Conservation (phyloP, 2,329 filamentous ascomycete species). For the Sporothrix globosa region DNA sequence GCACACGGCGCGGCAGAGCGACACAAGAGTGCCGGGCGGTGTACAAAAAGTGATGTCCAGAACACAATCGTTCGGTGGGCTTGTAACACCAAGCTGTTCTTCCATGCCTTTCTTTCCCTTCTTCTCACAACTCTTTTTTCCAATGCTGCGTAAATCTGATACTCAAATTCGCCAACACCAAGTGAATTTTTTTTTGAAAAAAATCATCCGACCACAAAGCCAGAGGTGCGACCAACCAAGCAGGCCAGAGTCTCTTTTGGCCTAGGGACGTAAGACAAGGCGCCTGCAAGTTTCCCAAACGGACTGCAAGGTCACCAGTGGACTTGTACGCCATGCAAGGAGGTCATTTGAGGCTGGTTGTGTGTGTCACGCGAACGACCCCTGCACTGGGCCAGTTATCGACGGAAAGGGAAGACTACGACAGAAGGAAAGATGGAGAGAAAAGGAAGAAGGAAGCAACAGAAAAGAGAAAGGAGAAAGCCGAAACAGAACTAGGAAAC, state of each 20-base stretch:
- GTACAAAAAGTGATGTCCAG: neutral
- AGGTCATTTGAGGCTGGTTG: neutral
- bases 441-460: neutral
- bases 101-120: neutral
- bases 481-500: neutral
- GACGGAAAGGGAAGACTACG: neutral
- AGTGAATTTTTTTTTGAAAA: neutral
- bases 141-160: slow-evolving; percentile 5
- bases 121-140: neutral
- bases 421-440: neutral
- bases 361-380: neutral
- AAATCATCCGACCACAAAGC: neutral
- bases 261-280: slow-evolving; percentile 7
- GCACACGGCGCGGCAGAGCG: neutral
- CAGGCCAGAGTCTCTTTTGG: neutral
- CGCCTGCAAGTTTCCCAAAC: neutral
- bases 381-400: neutral
- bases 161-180: neutral
- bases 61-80: slow-evolving; percentile 1
- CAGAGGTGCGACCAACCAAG: slow-evolving; percentile 17
- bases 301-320: neutral
- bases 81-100: slow-evolving; percentile 14
- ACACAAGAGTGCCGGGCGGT: neutral
- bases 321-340: neutral
- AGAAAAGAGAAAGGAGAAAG: neutral